phyloP scores from a whole-genome alignment of 208 protist genomes.

The Trypanosomatidae sp. region DNA sequence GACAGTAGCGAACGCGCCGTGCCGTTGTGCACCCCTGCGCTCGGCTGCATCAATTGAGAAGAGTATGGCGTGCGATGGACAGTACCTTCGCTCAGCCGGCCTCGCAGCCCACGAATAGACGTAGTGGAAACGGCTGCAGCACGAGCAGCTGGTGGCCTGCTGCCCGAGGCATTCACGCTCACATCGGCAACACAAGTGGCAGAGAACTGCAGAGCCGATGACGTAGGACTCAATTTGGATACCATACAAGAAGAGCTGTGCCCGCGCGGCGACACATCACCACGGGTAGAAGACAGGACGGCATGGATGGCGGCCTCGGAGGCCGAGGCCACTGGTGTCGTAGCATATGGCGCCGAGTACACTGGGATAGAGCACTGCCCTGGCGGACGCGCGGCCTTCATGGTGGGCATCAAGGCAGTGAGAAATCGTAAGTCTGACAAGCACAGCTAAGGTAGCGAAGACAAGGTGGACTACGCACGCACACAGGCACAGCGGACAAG shows the following conservation, averaged over 20 bases:
- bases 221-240: neutral
- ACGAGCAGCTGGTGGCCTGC: neutral
- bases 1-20: neutral
- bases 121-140: neutral
- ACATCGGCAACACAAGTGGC: neutral
- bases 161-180: neutral
- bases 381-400: slow-evolving; percentile 4
- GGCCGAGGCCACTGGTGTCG: neutral
- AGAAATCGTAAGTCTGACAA: neutral
- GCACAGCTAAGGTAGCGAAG: neutral
- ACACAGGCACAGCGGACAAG: neutral
- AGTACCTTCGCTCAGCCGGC: slow-evolving; percentile 41
- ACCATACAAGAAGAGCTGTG: neutral
- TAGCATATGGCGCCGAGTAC: neutral
- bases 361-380: slow-evolving; percentile 6
- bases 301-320: neutral
- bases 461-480: neutral
- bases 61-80: slow-evolving; percentile 22
- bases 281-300: neutral
- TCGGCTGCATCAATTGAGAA: neutral
- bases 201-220: neutral
- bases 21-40: neutral
- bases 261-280: neutral
- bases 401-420: neutral
- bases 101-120: slow-evolving; percentile 21